Conservation (phyloP, 2,329 filamentous ascomycete genomes). For the Chrysoporthe cubensis region DNA sequence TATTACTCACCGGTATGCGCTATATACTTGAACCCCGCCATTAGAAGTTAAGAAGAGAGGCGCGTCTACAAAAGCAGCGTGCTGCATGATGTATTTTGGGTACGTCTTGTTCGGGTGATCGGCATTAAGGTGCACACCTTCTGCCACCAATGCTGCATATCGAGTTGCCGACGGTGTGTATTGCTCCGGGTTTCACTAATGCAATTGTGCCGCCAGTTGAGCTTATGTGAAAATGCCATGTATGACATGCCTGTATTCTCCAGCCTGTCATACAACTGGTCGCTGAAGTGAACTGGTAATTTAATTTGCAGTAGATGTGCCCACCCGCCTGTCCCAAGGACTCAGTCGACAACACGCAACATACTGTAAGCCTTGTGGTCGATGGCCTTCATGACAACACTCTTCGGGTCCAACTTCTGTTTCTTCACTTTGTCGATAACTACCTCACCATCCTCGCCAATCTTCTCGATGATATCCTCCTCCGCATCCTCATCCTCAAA, state of each 20-base stretch:
- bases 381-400: conserved; percentile 53
- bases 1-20: too few relatives aligned
- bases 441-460: conserved; percentile 36
- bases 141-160: neutral
- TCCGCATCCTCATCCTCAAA: conserved; percentile 46
- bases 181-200: neutral
- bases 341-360: conserved; percentile 58
- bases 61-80: neutral
- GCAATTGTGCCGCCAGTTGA: neutral
- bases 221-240: neutral
- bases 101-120: neutral
- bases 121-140: neutral
- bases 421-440: conserved; percentile 38
- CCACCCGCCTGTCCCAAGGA: neutral
- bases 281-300: neutral
- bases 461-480: conserved; percentile 34
- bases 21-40: too few relatives aligned
- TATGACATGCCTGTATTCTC: neutral
- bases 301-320: neutral
- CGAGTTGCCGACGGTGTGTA: neutral
- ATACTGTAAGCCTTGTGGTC: conserved; percentile 58
- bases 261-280: neutral
- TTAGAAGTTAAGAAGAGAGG: neutral
- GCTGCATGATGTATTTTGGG: neutral
- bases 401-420: conserved; percentile 48